Conservation (phyloP, 306 rosid species). For the Luffa acutangula region DNA sequence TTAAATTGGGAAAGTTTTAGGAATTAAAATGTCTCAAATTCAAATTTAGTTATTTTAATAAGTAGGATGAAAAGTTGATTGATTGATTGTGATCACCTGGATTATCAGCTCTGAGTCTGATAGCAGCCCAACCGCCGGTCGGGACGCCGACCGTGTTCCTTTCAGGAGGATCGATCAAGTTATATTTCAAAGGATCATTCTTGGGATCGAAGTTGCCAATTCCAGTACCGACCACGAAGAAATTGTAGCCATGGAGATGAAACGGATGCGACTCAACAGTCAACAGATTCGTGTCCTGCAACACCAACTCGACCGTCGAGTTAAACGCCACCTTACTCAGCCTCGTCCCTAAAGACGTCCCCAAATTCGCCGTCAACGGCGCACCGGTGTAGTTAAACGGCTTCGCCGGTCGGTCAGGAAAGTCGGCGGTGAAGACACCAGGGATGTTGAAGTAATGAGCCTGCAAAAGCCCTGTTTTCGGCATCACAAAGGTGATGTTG, state of each 20-base stretch:
- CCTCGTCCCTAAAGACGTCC: constrained; percentile 14
- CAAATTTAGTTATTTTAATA: too few relatives aligned
- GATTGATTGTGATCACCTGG: constrained; percentile 14
- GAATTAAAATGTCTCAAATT: too few relatives aligned
- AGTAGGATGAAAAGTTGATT: not conserved
- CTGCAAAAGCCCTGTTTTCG: constrained; percentile 17
- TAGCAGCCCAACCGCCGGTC: constrained; percentile 22
- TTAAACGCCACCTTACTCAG: constrained; percentile 17
- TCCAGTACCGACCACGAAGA: constrained; percentile 25
- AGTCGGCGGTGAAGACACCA: constrained; percentile 12
- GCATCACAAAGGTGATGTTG: constrained; percentile 25
- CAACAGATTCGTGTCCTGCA: constrained; percentile 25
- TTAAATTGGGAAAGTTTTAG: not conserved
- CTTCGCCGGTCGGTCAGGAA: constrained; percentile 18
- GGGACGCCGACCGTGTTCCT: constrained; percentile 24
- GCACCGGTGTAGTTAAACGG: constrained; percentile 22
- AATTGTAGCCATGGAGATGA: constrained; percentile 27
- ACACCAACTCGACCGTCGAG: constrained; percentile 18
- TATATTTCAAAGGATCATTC: constrained; percentile 20
- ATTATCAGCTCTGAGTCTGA: constrained; percentile 23
- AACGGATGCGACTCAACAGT: constrained; percentile 26
- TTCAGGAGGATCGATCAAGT: constrained; percentile 23
- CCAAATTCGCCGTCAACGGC: constrained; percentile 21
- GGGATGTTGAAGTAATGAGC: constrained; percentile 24
- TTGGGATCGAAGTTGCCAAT: constrained; percentile 20